A percentile compares a stretch with the other conserved stretches of the same genome.
Evolutionary conservation across 768 basidiomycete genomes (phyloP).

Genomic region (Collybiopsis luxurians): DNA sequence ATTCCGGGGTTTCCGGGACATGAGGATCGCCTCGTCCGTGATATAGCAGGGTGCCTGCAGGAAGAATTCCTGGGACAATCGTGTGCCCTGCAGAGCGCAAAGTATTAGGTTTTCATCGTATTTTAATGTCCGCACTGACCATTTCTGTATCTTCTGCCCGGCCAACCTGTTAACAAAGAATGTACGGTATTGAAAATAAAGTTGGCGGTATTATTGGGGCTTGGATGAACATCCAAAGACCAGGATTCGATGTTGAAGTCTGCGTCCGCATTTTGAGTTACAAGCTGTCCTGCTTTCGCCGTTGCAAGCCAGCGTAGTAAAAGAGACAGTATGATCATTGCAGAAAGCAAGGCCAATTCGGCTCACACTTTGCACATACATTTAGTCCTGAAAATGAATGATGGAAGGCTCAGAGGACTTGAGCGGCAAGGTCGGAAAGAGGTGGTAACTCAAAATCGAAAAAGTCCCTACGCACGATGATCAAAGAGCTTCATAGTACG

Average conservation of each 20-base stretch:
- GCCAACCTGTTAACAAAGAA: slow-evolving; percentile 2
- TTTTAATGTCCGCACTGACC: not conserved
- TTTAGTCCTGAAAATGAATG: too few relatives aligned
- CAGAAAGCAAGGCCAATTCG: not conserved
- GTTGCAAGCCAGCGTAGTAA: not conserved
- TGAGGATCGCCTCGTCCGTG: slow-evolving; percentile 20
- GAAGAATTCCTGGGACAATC: slow-evolving; percentile 30
- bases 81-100: slow-evolving; percentile 22
- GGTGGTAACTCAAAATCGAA: too few relatives aligned
- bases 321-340: not conserved
- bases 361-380: too few relatives aligned
- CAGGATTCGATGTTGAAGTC: not conserved
- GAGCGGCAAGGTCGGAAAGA: too few relatives aligned
- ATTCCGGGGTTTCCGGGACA: slow-evolving; percentile 27
- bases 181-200: slow-evolving; percentile 4
- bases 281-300: not conserved
- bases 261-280: not conserved
- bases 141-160: not conserved
- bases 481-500: too few relatives aligned
- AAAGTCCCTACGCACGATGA: too few relatives aligned
- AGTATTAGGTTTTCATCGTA: too few relatives aligned
- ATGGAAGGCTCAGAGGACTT: too few relatives aligned
- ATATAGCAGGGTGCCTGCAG: slow-evolving; percentile 34
- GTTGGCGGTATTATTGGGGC: slow-evolving; percentile 1
- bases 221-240: not conserved